Evolutionary conservation across 2,329 filamentous ascomycete genomes (phyloP), one percentile per base, ranked within the genome.

Genomic region (Pseudocercospora pini-densiflorae): DNA sequence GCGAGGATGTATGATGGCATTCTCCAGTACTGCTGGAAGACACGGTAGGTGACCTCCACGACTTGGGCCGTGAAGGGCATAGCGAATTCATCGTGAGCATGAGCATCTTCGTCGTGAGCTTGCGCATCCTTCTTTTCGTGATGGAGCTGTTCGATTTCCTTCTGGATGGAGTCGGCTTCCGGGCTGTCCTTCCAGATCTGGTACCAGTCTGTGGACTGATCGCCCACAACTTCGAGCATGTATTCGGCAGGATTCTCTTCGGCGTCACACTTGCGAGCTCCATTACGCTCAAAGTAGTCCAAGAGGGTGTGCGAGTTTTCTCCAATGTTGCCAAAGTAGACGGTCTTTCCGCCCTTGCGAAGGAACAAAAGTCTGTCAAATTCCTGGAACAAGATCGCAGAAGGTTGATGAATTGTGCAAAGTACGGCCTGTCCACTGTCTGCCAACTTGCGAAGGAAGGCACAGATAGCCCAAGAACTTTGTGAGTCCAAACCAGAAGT

Each of bases 181-280:
- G 71, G 31, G 64, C 75, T 78, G 29, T 71, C 67, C 27, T 75
- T 75, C 81, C 81, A 83, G 5, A 79, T 77, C 8, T 77, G 71
- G 55, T 76, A 76, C 81, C 81, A 83, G 64, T 82, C 79, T 43
- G 75, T 75, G 16, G 77, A 77, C 27, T 76, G 74, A 49, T 76
- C 74, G n/a, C 73, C 73, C 24, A 79, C 78, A 55, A 82, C 77
- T 65, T 83, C 81, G n/a, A 93, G 83, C 87, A 93, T 92, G 80
- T 88, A 93, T 78, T 93, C 91, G 1, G 91, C 91, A 0, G 91
- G 90, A 71, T 93, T 93, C 67, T 90, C 89, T 0, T 72, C 71
- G 19, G 72, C 65, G 8, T 81, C 83, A 65, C 90, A 91, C 54
- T 80, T 78, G 2, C 86, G 81, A 1, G 87, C 89, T 4, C 90